Percentiles rank a stretch among this genome's conserved stretches.
Evolutionary conservation across 176 grass and related monocot genomes (phyloP).

Genomic region (Zoysia japonica): DNA sequence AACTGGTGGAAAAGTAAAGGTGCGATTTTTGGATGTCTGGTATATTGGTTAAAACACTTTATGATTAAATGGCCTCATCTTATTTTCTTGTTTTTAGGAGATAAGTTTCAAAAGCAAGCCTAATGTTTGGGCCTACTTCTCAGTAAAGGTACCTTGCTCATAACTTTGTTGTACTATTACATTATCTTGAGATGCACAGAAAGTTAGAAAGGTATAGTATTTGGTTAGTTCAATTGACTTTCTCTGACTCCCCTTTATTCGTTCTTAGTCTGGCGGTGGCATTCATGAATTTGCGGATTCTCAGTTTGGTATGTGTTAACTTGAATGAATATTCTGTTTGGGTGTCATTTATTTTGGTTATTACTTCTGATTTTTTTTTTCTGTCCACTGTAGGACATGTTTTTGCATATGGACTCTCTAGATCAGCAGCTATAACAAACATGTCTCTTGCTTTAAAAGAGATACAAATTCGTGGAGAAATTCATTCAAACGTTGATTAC

Average conservation of each 20-base stretch:
- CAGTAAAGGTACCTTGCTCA: constrained; percentile 83
- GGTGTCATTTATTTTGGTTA: constrained; percentile 17
- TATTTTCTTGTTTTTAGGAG: constrained; percentile 64
- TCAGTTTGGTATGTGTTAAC: constrained; percentile 83
- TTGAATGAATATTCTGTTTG: constrained; percentile 4
- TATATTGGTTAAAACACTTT: constrained; percentile 30
- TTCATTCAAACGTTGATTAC: constrained; percentile 97
- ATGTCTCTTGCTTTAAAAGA: constrained; percentile 97
- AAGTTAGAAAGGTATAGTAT: neutral
- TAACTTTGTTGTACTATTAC: constrained; percentile 1
- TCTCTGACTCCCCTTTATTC: neutral
- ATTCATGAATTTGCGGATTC: constrained; percentile 99
- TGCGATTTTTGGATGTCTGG: constrained; percentile 37
- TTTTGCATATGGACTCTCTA: constrained; percentile 91
- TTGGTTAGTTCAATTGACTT: constrained; percentile 12
- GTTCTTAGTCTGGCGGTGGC: constrained; percentile 90
- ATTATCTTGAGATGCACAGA: constrained; percentile 5
- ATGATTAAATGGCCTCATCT: constrained; percentile 22
- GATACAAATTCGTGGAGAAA: constrained; percentile 97
- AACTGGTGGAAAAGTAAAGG: constrained; percentile 94
- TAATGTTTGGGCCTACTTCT: constrained; percentile 97
- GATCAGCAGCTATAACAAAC: constrained; percentile 84
- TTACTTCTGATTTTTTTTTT: neutral
- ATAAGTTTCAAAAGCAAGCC: constrained; percentile 97
- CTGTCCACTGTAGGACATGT: constrained; percentile 71